phyloP scores from a whole-genome alignment of 2,329 filamentous ascomycete genomes.

The Periconia sp. region DNA sequence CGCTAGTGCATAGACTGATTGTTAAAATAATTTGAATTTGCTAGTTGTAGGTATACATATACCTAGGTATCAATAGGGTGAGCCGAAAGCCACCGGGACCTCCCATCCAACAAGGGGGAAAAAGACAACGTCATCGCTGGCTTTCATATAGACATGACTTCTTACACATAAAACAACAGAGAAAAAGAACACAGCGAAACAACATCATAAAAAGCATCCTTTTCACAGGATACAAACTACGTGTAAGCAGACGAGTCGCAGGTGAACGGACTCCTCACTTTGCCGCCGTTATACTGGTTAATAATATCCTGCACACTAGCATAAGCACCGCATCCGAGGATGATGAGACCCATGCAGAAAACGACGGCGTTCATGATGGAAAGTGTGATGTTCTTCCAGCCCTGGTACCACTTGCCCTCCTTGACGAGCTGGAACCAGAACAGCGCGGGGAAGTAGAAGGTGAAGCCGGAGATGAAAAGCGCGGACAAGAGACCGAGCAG shows the following conservation, averaged over 20 bases:
- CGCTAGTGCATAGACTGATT: too few relatives aligned
- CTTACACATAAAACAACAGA: too few relatives aligned
- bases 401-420: slow-evolving; percentile 46
- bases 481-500: slow-evolving; percentile 65
- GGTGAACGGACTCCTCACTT: slow-evolving; percentile 45
- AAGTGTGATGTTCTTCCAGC: slow-evolving; percentile 33
- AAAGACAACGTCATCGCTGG: too few relatives aligned
- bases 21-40: too few relatives aligned
- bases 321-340: slow-evolving; percentile 47
- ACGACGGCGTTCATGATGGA: slow-evolving; percentile 30
- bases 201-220: too few relatives aligned
- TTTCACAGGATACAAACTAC: background rate
- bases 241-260: slow-evolving; percentile 26
- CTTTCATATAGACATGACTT: too few relatives aligned
- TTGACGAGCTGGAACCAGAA: slow-evolving; percentile 46
- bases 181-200: too few relatives aligned
- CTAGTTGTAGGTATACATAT: too few relatives aligned
- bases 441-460: slow-evolving; percentile 47
- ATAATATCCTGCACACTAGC: slow-evolving; percentile 49
- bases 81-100: too few relatives aligned
- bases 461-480: slow-evolving; percentile 70
- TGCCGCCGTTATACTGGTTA: slow-evolving; percentile 41
- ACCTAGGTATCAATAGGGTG: too few relatives aligned
- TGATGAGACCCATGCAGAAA: slow-evolving; percentile 33
- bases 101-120: too few relatives aligned